Conservation (phyloP, 1,139 yeast genomes). For the Taphrina communis region DNA sequence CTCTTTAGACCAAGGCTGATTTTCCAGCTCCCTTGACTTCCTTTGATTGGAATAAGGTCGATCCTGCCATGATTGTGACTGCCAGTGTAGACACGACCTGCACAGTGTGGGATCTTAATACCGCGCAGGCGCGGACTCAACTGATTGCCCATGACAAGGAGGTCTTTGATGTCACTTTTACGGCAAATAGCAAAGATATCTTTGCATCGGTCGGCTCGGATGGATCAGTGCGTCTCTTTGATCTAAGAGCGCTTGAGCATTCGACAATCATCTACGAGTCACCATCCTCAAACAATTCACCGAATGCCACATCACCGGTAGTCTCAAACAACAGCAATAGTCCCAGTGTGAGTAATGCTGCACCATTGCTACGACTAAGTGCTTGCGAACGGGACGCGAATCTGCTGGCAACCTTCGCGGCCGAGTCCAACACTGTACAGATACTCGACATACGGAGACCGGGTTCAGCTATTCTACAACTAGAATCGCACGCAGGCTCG, state of each 20-base stretch:
- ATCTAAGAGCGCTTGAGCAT: constrained; percentile 84
- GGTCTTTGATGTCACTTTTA: constrained; percentile 88
- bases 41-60: constrained; percentile 86
- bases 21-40: constrained; percentile 73
- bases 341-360: constrained; percentile 49
- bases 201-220: constrained; percentile 96
- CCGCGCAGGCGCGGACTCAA: constrained; percentile 86
- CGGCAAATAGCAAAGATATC: constrained; percentile 73
- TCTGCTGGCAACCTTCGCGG: constrained; percentile 80
- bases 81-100: constrained; percentile 95
- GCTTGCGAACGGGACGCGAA: constrained; percentile 81
- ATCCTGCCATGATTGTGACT: constrained; percentile 75
- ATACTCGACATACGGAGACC: constrained; percentile 88
- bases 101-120: constrained; percentile 86
- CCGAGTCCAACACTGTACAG: constrained; percentile 68
- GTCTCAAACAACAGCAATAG: neutral
- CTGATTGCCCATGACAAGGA: constrained; percentile 95
- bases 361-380: constrained; percentile 74
- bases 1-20: constrained; percentile 34
- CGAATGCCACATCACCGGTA: constrained; percentile 9
- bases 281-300: constrained; percentile 4
- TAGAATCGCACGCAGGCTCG: constrained; percentile 71
- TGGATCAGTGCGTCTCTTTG: constrained; percentile 92
- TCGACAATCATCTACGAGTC: constrained; percentile 87
- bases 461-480: constrained; percentile 72